A percentile compares a stretch with the other conserved stretches of the same genome.
Evolutionary conservation across 176 grass and related monocot genomes (phyloP).

Genomic region (Cocos nucifera): DNA sequence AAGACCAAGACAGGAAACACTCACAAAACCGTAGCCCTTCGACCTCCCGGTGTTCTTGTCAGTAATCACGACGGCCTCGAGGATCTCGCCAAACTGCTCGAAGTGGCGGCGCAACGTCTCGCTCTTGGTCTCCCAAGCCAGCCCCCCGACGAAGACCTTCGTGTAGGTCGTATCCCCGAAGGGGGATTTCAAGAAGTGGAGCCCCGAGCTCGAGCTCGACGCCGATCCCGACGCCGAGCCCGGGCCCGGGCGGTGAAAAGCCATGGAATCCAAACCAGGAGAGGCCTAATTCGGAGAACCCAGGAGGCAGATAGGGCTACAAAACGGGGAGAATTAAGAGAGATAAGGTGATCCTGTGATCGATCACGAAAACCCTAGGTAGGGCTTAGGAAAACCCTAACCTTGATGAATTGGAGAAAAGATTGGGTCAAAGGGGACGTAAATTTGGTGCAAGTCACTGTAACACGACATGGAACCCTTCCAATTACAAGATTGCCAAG

Average conservation of each 20-base stretch:
- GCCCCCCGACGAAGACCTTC: slow-evolving; percentile 93
- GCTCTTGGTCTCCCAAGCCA: slow-evolving; percentile 96
- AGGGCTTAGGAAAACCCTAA: no score
- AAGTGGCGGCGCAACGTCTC: slow-evolving; percentile 68
- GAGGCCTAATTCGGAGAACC: no score
- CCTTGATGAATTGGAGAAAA: no score
- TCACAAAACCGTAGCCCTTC: slow-evolving; percentile 95
- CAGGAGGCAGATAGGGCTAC: no score
- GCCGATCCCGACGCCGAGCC: slow-evolving; percentile 81
- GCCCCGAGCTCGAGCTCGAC: slow-evolving; percentile 94
- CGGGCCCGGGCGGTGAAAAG: slow-evolving; percentile 54
- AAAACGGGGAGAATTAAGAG: no score
- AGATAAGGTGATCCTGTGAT: no score
- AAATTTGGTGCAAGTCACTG: no score
- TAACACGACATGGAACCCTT: no score
- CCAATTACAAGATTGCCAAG: no score
- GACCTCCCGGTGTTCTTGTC: slow-evolving; percentile 86
- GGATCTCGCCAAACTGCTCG: slow-evolving; percentile 73
- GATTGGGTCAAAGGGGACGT: no score
- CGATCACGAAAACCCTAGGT: no score
- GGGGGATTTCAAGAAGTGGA: slow-evolving; percentile 57
- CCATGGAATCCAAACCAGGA: slow-evolving; percentile 13
- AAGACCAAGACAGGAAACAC: slow-evolving; percentile 19
- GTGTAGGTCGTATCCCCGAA: slow-evolving; percentile 95
- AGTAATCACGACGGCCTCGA: slow-evolving; percentile 92